Percentiles rank a stretch among this genome's conserved stretches.
Conservation (phyloP, 1,284 basidiomycete genomes). For the Grifola frondosa region DNA sequence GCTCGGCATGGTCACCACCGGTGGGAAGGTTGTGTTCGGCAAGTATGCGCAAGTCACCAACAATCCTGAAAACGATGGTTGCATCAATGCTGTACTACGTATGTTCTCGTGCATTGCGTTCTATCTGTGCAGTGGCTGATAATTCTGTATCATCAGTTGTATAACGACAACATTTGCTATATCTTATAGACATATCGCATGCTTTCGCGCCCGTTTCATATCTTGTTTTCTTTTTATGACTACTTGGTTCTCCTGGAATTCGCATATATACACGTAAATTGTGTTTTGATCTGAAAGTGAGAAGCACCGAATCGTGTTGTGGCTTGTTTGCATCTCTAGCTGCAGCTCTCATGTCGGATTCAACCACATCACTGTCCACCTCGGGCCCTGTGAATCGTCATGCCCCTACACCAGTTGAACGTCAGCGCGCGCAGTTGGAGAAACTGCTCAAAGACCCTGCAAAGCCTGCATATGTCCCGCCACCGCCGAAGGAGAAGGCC, state of each 20-base stretch:
- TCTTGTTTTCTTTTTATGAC: slow-evolving; percentile 13
- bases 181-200: too few species aligned
- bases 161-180: slow-evolving; percentile 4
- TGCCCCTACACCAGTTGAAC: slow-evolving; percentile 70
- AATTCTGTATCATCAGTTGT: slow-evolving; percentile 11
- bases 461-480: slow-evolving; percentile 76
- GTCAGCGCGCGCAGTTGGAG: slow-evolving; percentile 77
- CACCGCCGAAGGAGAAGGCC: slow-evolving; percentile 74
- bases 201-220: slow-evolving; percentile 6
- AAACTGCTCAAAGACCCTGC: slow-evolving; percentile 84
- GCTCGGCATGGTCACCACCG: slow-evolving; percentile 97
- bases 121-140: background rate
- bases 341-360: slow-evolving; percentile 25
- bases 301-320: too few species aligned
- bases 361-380: slow-evolving; percentile 23
- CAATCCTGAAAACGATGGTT: slow-evolving; percentile 96
- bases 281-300: too few species aligned
- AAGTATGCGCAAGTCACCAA: slow-evolving; percentile 98
- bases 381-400: slow-evolving; percentile 47
- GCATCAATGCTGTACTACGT: slow-evolving; percentile 91
- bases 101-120: slow-evolving; percentile 32
- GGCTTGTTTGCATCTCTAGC: too few species aligned
- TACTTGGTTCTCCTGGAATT: too few species aligned
- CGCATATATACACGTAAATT: too few species aligned
- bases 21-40: slow-evolving; percentile 89